Evolutionary conservation across 495 filamentous ascomycete genomes (phyloP), one percentile per base, ranked within the genome.

Genomic region (Wilcoxina mikolae): DNA sequence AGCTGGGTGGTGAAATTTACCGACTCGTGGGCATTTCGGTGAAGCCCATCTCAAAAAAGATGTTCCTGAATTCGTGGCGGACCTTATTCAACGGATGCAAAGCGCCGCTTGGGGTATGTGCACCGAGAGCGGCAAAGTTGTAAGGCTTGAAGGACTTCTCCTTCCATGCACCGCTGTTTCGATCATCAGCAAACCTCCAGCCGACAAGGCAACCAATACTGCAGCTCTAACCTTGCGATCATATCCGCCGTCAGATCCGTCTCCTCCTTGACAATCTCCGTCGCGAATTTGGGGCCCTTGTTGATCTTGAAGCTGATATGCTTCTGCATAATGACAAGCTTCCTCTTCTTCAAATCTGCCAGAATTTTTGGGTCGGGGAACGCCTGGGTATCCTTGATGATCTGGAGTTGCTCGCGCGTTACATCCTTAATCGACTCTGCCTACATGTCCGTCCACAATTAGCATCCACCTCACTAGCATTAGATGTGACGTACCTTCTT

Each of bases 1-100:
- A n/a, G n/a, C n/a, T n/a, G n/a, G n/a, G n/a, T n/a, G n/a, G n/a
- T n/a, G n/a, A n/a, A 15, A 4, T 55, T 22, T 61, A 81, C 70
- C 76, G 71, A 58, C 78, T 78, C 3, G 85, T 88, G 15, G 84
- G 78, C 85, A 90, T 90, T 67, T 90, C 85, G 51, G 81, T 77
- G 69, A 88, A 89, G 29, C 83, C 84, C 75, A 84, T 83, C 62
- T 93, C 87, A 70, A 98, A 98, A 80, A 96, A 95, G 68, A 95
- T 95, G 65, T 86, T 84, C 43, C 91, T 77, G 76, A 96, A 93
- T 69, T 95, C 91, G 55, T 82, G 75, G 45, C 89, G 81, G 56
- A 95, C 89, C 71, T 95, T 95, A 70, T 85, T 95, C 60, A 96
- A 73, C 1, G 91, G 91, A 71, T 96, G 90, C 56, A 98, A 72